A percentile compares a stretch with the other conserved stretches of the same genome.
Evolutionary conservation across 2,329 filamentous ascomycete genomes (phyloP).

Genomic region (Aureobasidium sp.): DNA sequence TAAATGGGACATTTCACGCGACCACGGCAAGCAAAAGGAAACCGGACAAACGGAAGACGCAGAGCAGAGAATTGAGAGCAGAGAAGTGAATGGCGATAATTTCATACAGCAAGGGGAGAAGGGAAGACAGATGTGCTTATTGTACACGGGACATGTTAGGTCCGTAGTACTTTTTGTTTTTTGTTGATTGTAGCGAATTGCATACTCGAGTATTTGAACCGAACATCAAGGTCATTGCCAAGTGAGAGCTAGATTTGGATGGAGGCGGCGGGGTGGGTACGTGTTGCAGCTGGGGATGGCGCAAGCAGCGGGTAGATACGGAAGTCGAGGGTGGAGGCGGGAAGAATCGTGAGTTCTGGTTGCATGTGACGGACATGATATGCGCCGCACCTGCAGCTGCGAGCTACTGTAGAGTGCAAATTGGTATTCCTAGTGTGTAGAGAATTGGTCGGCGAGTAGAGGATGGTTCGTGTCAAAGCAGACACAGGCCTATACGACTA

Average conservation of each 20-base stretch:
- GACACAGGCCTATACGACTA: neutral
- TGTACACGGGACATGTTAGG: neutral
- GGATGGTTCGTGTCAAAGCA: neutral
- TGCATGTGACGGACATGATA: neutral
- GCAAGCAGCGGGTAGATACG: neutral
- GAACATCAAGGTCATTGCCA: slow-evolving; percentile 11
- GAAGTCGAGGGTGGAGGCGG: neutral
- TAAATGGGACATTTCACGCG: slow-evolving; percentile 19
- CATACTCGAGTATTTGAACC: neutral
- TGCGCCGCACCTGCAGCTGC: neutral
- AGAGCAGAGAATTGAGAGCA: neutral
- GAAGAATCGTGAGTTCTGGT: neutral
- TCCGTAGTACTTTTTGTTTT: neutral
- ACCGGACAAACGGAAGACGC: neutral
- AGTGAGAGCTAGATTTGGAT: neutral
- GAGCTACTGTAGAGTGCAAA: no score
- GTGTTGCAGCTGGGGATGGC: neutral
- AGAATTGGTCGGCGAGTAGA: neutral
- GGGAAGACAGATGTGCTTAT: neutral
- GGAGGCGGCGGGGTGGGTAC: neutral
- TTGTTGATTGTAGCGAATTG: slow-evolving; percentile 2
- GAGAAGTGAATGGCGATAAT: slow-evolving; percentile 1
- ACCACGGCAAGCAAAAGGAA: slow-evolving; percentile 1
- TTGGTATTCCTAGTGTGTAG: neutral
- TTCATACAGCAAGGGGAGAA: neutral